These are phyloP conservation scores for Zymoseptoria pseudotritici DNA, from an alignment of 2,329 filamentous ascomycete genomes.

Conservation along the genomic window DNA sequence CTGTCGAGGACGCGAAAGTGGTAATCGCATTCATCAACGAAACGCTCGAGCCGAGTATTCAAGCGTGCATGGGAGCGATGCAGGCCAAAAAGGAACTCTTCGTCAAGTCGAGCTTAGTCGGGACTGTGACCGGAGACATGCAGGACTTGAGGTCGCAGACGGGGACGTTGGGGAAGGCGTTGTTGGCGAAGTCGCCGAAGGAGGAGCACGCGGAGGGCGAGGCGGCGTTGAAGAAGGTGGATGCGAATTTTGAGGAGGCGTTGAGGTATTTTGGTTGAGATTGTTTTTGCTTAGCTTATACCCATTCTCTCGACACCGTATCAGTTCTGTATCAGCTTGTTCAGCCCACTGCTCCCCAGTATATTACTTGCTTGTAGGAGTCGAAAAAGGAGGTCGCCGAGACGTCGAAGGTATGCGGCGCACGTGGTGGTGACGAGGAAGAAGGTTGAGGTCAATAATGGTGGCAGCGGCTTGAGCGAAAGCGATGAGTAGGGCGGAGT, in stretches of 20 bases:
- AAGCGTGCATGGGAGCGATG: conserved; percentile 12
- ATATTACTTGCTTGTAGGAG: conserved; percentile 27
- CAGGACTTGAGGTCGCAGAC: conserved; percentile 14
- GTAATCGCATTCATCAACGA: conserved; percentile 14
- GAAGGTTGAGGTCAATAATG: conserved; percentile 20
- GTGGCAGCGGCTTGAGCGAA: not conserved
- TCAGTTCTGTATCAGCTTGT: too few relatives aligned
- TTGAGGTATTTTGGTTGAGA: conserved; percentile 16
- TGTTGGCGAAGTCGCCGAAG: conserved; percentile 13
- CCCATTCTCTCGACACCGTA: too few relatives aligned
- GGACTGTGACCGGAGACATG: conserved; percentile 15
- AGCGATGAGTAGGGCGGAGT: not conserved
- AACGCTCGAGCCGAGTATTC: conserved; percentile 14
- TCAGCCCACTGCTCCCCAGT: not conserved
- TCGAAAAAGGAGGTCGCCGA: conserved; percentile 35
- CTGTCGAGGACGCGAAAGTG: conserved; percentile 10
- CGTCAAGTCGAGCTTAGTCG: conserved; percentile 8
- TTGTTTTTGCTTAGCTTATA: not conserved
- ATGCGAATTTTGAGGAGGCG: conserved; percentile 16
- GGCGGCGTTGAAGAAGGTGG: conserved; percentile 11
- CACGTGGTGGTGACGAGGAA: conserved; percentile 35
- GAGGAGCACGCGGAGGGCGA: conserved; percentile 7
- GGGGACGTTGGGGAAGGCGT: conserved; percentile 10
- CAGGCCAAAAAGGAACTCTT: conserved; percentile 14
- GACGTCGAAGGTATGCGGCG: conserved; percentile 21